These are phyloP conservation scores for Isatis tinctoria DNA, from an alignment of 345 rosid genomes.

Conservation along the genomic window DNA sequence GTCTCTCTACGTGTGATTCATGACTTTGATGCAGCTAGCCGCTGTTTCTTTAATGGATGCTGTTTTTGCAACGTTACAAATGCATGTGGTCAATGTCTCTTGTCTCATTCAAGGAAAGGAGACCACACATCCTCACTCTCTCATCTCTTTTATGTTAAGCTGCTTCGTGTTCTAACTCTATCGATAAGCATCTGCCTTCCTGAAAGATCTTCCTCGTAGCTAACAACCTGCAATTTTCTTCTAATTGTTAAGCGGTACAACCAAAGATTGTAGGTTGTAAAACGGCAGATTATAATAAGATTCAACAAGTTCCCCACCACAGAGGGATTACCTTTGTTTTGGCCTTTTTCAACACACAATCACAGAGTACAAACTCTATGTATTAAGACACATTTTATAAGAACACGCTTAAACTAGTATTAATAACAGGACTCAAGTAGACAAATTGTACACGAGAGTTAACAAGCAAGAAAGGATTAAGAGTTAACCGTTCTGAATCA, in stretches of 20 bases:
- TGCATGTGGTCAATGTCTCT: background rate
- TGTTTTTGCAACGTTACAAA: background rate
- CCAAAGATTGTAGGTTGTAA: background rate
- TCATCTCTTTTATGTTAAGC: conserved; percentile 40
- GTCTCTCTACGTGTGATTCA: background rate
- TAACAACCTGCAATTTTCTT: conserved; percentile 58
- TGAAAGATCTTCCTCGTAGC: conserved; percentile 90
- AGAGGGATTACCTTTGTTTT: background rate
- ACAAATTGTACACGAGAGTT: background rate
- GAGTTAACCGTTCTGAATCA: background rate
- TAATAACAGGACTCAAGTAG: background rate
- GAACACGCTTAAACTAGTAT: background rate
- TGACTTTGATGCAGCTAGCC: background rate
- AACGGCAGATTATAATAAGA: background rate
- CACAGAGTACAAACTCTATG: background rate
- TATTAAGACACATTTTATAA: background rate
- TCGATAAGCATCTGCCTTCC: conserved; percentile 98
- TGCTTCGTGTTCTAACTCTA: conserved; percentile 81
- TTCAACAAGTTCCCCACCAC: background rate
- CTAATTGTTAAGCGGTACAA: background rate
- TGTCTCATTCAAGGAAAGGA: background rate
- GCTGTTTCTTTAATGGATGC: background rate
- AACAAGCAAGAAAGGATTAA: background rate
- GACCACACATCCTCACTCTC: background rate
- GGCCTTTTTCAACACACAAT: background rate